Percentiles rank a stretch among this genome's conserved stretches.
Conservation (phyloP, 1,284 basidiomycete species). For the Cutaneotrichosporon curvatum region DNA sequence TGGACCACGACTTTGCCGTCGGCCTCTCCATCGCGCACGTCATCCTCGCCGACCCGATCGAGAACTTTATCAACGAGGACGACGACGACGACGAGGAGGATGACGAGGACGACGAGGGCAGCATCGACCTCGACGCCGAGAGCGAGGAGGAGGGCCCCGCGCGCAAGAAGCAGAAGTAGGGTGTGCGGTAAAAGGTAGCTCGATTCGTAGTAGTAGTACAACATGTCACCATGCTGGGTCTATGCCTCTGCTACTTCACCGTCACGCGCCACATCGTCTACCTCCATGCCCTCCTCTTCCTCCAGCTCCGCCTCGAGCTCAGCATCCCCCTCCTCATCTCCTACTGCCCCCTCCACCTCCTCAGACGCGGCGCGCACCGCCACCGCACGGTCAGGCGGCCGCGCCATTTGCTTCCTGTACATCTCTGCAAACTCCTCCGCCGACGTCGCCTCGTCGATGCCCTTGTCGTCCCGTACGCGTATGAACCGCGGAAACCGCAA, state of each 20-base stretch:
- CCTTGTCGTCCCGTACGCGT: conserved; percentile 52
- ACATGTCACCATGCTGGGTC: no score
- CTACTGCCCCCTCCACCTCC: no score
- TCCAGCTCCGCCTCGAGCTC: no score
- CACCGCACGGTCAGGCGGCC: no score
- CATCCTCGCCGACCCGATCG: conserved; percentile 35
- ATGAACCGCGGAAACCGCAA: conserved; percentile 54
- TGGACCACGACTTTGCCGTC: conserved; percentile 26
- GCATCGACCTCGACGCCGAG: conserved; percentile 44
- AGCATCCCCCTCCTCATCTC: no score
- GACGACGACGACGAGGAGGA: conserved; percentile 30
- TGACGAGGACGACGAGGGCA: conserved; percentile 35
- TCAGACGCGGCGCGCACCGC: no score
- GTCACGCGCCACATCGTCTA: no score
- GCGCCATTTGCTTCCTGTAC: conserved; percentile 55
- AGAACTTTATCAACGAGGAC: conserved; percentile 34
- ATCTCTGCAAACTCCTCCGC: conserved; percentile 58
- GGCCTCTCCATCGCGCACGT: conserved; percentile 21
- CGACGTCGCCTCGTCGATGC: conserved; percentile 51
- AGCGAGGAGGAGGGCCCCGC: conserved; percentile 24
- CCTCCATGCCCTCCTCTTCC: no score
- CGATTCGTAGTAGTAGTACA: no score
- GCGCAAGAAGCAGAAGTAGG: conserved; percentile 29
- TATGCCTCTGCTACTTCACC: no score
- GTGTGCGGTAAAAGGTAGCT: no score